Evolutionary conservation across 306 rosid genomes (phyloP), one percentile per base, ranked within the genome.

Genomic region (Amphicarpaea edgeworthii): DNA sequence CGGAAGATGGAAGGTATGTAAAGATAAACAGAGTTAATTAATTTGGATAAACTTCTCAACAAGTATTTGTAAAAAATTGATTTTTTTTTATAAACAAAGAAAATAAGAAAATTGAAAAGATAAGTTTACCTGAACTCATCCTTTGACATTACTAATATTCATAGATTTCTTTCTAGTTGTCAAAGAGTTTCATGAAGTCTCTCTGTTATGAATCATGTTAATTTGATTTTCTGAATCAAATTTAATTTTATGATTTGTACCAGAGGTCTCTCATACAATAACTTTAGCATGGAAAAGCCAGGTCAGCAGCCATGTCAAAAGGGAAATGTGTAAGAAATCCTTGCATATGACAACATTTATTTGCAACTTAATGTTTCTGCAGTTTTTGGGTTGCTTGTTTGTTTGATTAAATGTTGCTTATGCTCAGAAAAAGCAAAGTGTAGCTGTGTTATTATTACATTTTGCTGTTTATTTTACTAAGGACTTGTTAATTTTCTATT

Each of bases 261-360:
- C 20, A 47, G 53, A 47, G 53, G n/a, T 47, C 70, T 89, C 43
- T 86, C 96, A 46, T 90, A 83, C 43, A 90, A 88, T 72, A 79
- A 74, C 61, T 83, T 90, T 55, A 74, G 69, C 23, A 6, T 20
- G 14, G 14, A 1, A 43, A 64, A 3, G 45, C 17, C 26, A 17
- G 77, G 40, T 19, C 41, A 6, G 3, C 26, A 34, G 17, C n/a
- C 65, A 34, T 88, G 87, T 79, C 73, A 65, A 38, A 8, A 63
- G 7, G 74, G 61, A 59, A 70, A 15, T 0, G 50, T 76, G 95
- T 90, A 84, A 87, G 92, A 53, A n/a, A 50, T 37, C 3, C 67
- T 55, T 53, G 59, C 57, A 50, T 46, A 14, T 47, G 20, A 11
- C 20, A 47, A 47, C 53, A 15, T 5, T 47, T 47, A 47, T n/a